phyloP scores from a whole-genome alignment of 495 filamentous ascomycete genomes.

The Tetracladium marchalianum region DNA sequence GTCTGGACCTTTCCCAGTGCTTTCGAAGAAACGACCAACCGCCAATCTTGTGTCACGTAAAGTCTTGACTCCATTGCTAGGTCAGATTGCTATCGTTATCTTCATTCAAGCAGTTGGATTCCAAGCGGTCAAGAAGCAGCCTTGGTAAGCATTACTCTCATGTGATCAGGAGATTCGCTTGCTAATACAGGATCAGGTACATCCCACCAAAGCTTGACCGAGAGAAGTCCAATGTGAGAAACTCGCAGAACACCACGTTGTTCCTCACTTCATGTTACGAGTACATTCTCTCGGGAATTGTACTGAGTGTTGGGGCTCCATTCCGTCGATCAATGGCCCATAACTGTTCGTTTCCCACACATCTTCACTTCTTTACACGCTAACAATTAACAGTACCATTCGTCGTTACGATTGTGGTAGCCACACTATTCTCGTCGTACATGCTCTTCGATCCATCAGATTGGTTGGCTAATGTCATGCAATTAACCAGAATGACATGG shows the following conservation, averaged over 20 bases:
- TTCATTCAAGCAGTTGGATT: slow-evolving; percentile 68
- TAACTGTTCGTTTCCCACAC: slow-evolving; percentile 51
- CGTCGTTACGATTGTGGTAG: slow-evolving; percentile 60
- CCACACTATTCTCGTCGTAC: slow-evolving; percentile 55
- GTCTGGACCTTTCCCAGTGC: slow-evolving; percentile 70
- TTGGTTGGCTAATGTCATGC: slow-evolving; percentile 67
- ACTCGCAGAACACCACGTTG: slow-evolving; percentile 84
- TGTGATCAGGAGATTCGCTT: background rate
- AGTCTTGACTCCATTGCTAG: slow-evolving; percentile 79
- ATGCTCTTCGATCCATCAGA: slow-evolving; percentile 66
- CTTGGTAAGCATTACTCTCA: slow-evolving; percentile 49
- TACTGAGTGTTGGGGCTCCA: slow-evolving; percentile 80
- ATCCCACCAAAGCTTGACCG: slow-evolving; percentile 64
- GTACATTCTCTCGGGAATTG: slow-evolving; percentile 81
- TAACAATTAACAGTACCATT: slow-evolving; percentile 56
- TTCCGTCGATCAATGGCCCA: slow-evolving; percentile 72
- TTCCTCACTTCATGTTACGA: slow-evolving; percentile 90
- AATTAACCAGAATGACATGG: slow-evolving; percentile 65
- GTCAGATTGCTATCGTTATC: slow-evolving; percentile 78
- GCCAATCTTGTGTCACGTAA: slow-evolving; percentile 91
- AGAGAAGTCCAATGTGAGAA: slow-evolving; percentile 71
- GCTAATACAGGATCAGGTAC: slow-evolving; percentile 43
- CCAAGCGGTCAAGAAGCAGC: slow-evolving; percentile 58
- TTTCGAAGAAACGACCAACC: slow-evolving; percentile 79
- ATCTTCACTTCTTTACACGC: background rate